Evolutionary conservation across 306 rosid genomes (phyloP), one percentile per base, ranked within the genome.

Genomic region (Sphenostylis stenocarpa): DNA sequence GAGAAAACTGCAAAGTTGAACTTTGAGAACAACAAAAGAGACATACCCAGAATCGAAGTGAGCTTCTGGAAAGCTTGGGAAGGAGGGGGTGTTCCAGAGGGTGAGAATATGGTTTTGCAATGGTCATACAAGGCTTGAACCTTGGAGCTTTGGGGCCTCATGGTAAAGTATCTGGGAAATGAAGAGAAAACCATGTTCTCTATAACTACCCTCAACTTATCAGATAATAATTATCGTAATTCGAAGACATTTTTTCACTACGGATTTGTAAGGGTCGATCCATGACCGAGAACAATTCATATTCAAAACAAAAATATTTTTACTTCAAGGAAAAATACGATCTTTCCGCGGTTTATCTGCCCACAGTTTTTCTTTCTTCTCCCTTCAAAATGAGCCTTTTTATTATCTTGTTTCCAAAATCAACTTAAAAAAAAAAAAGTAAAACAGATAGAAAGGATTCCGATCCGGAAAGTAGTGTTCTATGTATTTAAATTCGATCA

Each of bases 61-160:
- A 92, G 91, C 69, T 82, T 86, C 20, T 65, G 84, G 80, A 88
- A 29, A 19, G 85, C 77, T 34, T 82, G 88, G 23, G 96, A 76
- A 20, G 91, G 88, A 47, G 85, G 76, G 70, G 83, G 76, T 53
- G 77, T 21, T 78, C 78, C 82, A 1, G 91, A 83, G 72, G 91
- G 88, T 3, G 90, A 77, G 69, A 92, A 90, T 44, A 69, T 80
- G 53, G 36, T 75, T 55, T 79, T 88, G 80, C 99, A 95, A 78
- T 90, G 91, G 16, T 89, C 92, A 67, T 90, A 88, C 63, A 92
- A 81, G 65, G 75, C 69, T 81, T 95, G 94, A 62, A 92, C 82
- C 84, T 91, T 89, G 71, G 91, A 77, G 84, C 64, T 80, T 80
- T 75, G 75, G 74, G 24, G 72, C 76, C 34, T 62, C 95, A 94